Evolutionary conservation across 1,284 basidiomycete genomes (phyloP).

Genomic region (Rhodotorula sp.): DNA sequence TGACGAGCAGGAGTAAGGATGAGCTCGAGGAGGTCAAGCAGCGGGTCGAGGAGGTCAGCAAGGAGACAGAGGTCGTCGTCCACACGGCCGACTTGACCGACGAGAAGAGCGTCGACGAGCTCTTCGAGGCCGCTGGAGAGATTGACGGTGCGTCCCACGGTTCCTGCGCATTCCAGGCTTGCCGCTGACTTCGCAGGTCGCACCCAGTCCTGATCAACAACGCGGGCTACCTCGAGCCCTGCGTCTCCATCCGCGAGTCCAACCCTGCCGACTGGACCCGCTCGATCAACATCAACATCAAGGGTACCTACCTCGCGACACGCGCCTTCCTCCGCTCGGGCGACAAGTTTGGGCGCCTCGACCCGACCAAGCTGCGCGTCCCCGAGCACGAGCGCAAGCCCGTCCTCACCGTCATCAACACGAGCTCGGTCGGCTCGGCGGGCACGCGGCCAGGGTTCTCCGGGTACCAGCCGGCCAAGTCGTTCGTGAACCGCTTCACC

Average conservation of each 20-base stretch:
- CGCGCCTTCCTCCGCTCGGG: constrained; percentile 23
- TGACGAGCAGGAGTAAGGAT: constrained; percentile 6
- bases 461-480: constrained; percentile 22
- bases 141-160: constrained; percentile 7
- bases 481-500: constrained; percentile 20
- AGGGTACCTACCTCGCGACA: constrained; percentile 24
- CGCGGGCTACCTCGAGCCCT: constrained; percentile 25
- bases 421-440: constrained; percentile 5
- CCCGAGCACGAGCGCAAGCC: neutral
- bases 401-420: constrained; percentile 20
- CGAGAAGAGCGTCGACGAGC: constrained; percentile 12
- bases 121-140: constrained; percentile 17
- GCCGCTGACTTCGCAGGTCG: neutral
- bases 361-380: neutral
- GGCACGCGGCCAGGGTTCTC: constrained; percentile 15
- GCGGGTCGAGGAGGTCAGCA: neutral
- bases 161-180: neutral
- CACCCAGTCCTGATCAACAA: constrained; percentile 23
- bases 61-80: constrained; percentile 10
- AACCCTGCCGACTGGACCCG: constrained; percentile 16
- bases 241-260: constrained; percentile 13
- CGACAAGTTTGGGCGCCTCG: neutral
- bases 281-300: constrained; percentile 19
- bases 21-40: constrained; percentile 18
- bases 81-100: constrained; percentile 12